These are phyloP conservation scores for Cupressus sempervirens DNA, from an alignment of 75 land plant species.

Conservation along the genomic window DNA sequence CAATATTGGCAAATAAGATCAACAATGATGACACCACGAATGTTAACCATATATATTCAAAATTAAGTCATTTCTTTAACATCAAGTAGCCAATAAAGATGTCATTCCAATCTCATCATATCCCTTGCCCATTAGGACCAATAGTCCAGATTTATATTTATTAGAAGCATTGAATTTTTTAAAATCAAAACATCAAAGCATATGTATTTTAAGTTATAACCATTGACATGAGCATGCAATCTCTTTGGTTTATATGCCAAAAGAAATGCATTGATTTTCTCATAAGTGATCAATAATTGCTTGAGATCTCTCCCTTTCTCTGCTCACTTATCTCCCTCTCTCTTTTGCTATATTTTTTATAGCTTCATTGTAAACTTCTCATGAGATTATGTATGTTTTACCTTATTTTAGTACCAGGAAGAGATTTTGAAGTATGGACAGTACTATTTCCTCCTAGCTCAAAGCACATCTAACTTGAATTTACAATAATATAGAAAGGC, in stretches of 20 bases:
- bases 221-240: not conserved
- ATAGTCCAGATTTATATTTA: not conserved
- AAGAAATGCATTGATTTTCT: not conserved
- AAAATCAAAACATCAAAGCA: not conserved
- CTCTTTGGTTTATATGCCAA: not conserved
- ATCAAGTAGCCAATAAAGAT: not conserved
- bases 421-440: conserved; percentile 40
- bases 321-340: not conserved
- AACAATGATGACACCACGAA: not conserved
- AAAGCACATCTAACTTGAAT: conserved; percentile 16
- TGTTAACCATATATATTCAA: not conserved
- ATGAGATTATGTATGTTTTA: not conserved
- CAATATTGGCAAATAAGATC: not conserved
- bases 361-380: not conserved
- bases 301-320: no score
- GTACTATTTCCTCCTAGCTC: conserved; percentile 22
- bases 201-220: no score
- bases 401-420: conserved; percentile 26
- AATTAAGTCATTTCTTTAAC: not conserved
- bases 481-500: conserved; percentile 24
- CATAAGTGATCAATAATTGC: not conserved
- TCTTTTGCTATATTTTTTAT: no score
- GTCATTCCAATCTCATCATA: not conserved
- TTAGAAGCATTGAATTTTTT: not conserved
- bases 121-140: not conserved